Conservation (phyloP, 345 rosid species). For the Salix udensis region DNA sequence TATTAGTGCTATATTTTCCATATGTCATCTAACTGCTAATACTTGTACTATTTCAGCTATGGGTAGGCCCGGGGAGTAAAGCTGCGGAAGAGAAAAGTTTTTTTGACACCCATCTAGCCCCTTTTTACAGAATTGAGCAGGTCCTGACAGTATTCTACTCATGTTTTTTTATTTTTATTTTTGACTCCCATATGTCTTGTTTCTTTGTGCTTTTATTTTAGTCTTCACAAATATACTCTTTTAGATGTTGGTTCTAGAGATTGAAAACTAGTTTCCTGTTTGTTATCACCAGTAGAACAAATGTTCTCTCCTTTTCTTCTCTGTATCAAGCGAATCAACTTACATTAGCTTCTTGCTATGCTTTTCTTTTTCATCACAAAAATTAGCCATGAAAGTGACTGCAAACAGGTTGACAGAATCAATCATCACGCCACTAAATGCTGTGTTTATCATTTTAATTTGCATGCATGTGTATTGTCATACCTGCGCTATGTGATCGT, state of each 20-base stretch:
- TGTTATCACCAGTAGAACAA: background rate
- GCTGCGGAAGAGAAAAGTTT: constrained; percentile 86
- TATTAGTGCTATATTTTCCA: background rate
- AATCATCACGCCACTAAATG: background rate
- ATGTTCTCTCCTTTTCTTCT: background rate
- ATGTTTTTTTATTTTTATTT: constrained; percentile 1
- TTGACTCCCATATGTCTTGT: constrained; percentile 8
- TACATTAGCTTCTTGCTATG: background rate
- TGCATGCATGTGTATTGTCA: background rate
- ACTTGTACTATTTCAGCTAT: constrained; percentile 54
- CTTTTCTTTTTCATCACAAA: background rate
- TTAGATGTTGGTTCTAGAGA: background rate
- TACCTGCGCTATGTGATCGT: background rate
- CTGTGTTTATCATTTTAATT: background rate
- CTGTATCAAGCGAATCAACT: background rate
- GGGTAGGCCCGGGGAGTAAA: constrained; percentile 97
- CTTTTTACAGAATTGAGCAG: constrained; percentile 98
- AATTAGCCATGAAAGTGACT: background rate
- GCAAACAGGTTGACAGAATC: background rate
- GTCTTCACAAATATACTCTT: background rate
- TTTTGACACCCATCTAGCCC: constrained; percentile 86
- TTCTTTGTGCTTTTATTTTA: background rate
- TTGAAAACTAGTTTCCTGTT: background rate
- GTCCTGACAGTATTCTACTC: constrained; percentile 26
- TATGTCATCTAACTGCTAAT: constrained; percentile 17